Base-by-base conservation (phyloP, 345 rosid species). In the Eucalyptus regnans region DNA sequence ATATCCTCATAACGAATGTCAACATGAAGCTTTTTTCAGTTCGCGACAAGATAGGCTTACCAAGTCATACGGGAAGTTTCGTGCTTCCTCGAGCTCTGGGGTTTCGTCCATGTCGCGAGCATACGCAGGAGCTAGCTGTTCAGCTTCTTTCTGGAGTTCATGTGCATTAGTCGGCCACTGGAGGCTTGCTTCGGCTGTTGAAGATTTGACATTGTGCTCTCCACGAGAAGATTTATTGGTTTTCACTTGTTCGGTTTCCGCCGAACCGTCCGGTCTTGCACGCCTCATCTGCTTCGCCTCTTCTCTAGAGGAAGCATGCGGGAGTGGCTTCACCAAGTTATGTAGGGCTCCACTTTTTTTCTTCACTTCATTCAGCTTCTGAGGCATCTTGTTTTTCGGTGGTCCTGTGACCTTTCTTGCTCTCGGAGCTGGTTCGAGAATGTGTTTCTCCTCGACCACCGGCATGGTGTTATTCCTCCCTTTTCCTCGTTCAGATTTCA, bases 311-410 rank as follows among this genome's bases (percentile, higher is more conserved):
- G 91, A 90, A 89, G 52, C 89, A 88, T 87, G 94, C 84, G 88
- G 91, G 90, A 91, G 79, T 22, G 89, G 90, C 92, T 89, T 92
- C 48, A 89, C 83, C 51, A 92, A 87, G 89, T 81, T 93, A 86
- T 88, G 80, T 46, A 91, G 83, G 49, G 88, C 83, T 86, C 89
- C 94, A 64, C 89, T 91, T 89, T 88, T 90, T 84, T 90, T 92
- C 54, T 89, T 89, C 25, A 88, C 91, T 91, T 95, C 95, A 46
- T 91, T 89, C 50, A 91, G 92, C 90, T 92, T 93, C 88, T 84
- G 88, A 52, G 91, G 91, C 79, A 88, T 89, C 68, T 91, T 92
- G 68, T 87, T 54, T 90, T 90, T 91, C 41, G 87, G 90, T 29
- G 86, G 86, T 79, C 90, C 92, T 51, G 87, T 48, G 33, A 87